Base-by-base conservation (phyloP, 1,139 yeast genomes). In the Suhomyces panamericanus region DNA sequence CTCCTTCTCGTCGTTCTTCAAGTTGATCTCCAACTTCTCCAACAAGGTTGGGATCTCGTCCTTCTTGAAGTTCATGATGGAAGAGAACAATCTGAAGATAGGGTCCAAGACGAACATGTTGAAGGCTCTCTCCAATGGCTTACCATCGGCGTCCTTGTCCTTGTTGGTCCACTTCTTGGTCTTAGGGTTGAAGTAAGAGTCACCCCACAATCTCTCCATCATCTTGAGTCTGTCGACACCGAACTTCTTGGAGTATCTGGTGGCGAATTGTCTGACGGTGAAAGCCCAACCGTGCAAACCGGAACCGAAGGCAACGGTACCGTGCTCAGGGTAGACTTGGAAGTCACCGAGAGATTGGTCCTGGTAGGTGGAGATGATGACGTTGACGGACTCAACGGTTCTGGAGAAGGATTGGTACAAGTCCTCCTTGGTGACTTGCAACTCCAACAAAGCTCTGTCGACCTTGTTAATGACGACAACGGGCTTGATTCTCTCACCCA, bases 261-360 rank as follows among this genome's bases (percentile, higher is more conserved):
- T 77, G 68, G 99, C 99, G 66, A 93, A 93, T 83, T 93, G 99
- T 80, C 99, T 90, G 71, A 93, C 86, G 67, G 99, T 93, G 93
- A 93, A 93, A 73, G 97, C 98, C 99, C 99, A 93, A 78, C 99
- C 99, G 85, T 93, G 99, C 71, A 93, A 83, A 86, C 98, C 99
- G 76, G 99, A 93, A 81, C 96, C 98, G 78, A 93, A 93, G 60
- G 99, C 99, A 71, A 93, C 97, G 76, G 98, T 93, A 81, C 99
- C 99, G 74, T 78, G 78, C 75, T 93, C 96, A 77, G 99, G 99
- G 96, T 85, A 91, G 62, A 93, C 99, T 83, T 91, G 98, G 67
- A 82, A 85, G 69, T 93, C 99, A 81, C 98, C 99, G 59, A 91
- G 77, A 55, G 82, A 75, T 77, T 82, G 80, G 75, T 93, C 99